phyloP scores from a whole-genome alignment of 306 rosid species.

The Casuarina equisetifolia region DNA sequence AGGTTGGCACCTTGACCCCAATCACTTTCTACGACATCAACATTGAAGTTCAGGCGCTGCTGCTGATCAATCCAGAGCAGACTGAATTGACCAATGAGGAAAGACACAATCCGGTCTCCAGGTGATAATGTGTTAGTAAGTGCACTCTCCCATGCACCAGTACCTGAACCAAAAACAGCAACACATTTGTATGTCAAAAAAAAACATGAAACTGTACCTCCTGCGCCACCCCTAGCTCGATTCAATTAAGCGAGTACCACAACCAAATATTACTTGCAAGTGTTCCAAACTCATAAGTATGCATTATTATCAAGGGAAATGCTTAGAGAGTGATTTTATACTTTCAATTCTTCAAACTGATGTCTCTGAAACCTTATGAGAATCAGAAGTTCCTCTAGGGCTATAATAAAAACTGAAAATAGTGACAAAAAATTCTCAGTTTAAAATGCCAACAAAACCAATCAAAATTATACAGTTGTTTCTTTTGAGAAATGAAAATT shows the following conservation, averaged over 20 bases:
- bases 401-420: not conserved
- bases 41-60: constrained; percentile 89
- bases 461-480: not conserved
- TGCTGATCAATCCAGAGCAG: constrained; percentile 99
- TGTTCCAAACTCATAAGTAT: not conserved
- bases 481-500: not conserved
- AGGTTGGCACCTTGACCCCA: constrained; percentile 98
- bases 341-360: not conserved
- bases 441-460: not conserved
- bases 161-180: constrained; percentile 54
- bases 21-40: constrained; percentile 92
- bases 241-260: not conserved
- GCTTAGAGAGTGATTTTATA: not conserved
- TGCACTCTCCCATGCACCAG: constrained; percentile 99
- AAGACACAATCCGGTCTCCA: constrained; percentile 83
- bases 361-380: not conserved
- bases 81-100: constrained; percentile 97
- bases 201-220: constrained; percentile 8
- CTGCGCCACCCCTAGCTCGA: constrained; percentile 3
- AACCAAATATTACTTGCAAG: not conserved
- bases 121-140: constrained; percentile 97
- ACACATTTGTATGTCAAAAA: not conserved
- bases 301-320: not conserved
- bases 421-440: not conserved
- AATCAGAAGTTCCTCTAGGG: not conserved